Base-by-base conservation (phyloP, 768 basidiomycete genomes). In the Nidula microcarpa region DNA sequence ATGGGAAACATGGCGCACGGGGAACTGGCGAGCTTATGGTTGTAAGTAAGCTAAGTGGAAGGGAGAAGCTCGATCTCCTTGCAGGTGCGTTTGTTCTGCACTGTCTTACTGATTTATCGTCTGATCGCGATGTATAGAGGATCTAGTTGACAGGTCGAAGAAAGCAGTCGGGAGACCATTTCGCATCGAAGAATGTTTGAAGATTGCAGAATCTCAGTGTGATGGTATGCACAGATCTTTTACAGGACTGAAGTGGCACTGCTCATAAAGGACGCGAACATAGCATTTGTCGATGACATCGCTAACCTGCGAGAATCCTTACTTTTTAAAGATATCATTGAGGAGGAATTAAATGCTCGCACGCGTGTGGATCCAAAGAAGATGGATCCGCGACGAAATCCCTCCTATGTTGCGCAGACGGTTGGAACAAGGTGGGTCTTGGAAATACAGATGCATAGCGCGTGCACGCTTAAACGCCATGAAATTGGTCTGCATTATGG, bases 21-120 rank as follows among this genome's bases (percentile, higher is more conserved):
- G 89, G 89, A 41, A 82, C 82, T 5, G 88, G 88, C 14, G 88
- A 90, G 67, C 16, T 90, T 44, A 65, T 84, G 46, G 66, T 79
- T 45, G 72, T 74, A 50, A 78, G 71, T 23, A 87, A 77, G 62
- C 79, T 89, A 56, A 84, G 78, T 47, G 91, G 91, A 1, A 78
- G 87, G 61, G 90, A 91, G 67, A 91, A 91, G 62, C 74, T 93
- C 33, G 88, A 90, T 65, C 75, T 91, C 23, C 70, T 91, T 33
- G 87, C 87, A 59, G 89, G 91, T 88, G 62, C 54, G 72, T 67
- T 34, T 46, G 23, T 37, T 45, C 50, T 41, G 37, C 33, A 49
- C 50, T 57, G 23, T 36, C 37, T 52, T 54, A 11, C 35, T 32
- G 16, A 30, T 30, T 30, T 33, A 49, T 55, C 55, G n/a, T 62